Percentiles rank a stretch among this genome's conserved stretches.
phyloP scores from a whole-genome alignment of 2,329 filamentous ascomycete species.

The Botrytis galanthina region DNA sequence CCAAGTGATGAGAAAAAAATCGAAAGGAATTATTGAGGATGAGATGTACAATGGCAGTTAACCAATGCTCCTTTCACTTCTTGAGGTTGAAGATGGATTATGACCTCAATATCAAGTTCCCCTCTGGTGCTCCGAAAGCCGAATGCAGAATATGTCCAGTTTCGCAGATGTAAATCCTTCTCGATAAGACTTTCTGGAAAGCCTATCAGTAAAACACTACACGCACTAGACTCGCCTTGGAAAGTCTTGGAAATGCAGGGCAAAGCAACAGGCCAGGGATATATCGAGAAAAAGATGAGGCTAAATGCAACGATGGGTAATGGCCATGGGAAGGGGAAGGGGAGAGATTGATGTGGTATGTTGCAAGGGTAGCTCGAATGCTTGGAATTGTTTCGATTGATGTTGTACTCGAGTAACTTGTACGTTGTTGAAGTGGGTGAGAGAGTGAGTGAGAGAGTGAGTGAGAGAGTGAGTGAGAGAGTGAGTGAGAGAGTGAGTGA shows the following conservation, averaged over 20 bases:
- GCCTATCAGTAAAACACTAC: slow-evolving; percentile 8
- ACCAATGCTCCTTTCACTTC: neutral
- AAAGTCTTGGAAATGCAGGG: slow-evolving; percentile 15
- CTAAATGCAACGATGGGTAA: neutral
- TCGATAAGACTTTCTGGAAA: slow-evolving; percentile 9
- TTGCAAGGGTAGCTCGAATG: neutral
- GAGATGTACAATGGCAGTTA: neutral
- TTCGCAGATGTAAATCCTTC: neutral
- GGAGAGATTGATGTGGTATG: neutral
- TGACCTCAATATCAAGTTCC: slow-evolving; percentile 4
- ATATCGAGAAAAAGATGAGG: neutral
- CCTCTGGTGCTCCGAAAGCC: neutral
- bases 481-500: neutral
- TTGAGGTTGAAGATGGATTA: neutral
- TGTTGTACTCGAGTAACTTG: no score
- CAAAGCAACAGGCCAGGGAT: neutral
- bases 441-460: neutral
- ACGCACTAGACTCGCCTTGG: slow-evolving; percentile 6
- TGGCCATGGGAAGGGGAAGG: neutral
- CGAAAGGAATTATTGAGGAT: no score
- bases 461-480: no score
- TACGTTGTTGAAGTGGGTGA: neutral
- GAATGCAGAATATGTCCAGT: neutral
- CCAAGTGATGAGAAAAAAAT: neutral
- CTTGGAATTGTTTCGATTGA: neutral